phyloP scores from a whole-genome alignment of 2,329 filamentous ascomycete genomes.

The Camillea tinctor region DNA sequence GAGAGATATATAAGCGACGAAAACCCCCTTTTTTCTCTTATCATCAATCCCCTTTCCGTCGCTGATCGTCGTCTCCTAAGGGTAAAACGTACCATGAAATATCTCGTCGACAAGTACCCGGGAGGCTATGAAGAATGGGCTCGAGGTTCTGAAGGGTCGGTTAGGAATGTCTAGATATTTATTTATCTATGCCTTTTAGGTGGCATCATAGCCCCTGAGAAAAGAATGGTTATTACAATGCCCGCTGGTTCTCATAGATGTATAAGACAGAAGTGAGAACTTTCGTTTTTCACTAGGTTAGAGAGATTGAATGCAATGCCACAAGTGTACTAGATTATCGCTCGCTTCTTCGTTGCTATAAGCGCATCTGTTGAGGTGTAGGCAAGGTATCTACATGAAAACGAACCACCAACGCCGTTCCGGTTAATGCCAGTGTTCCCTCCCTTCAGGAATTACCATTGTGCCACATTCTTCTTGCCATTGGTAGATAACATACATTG shows the following conservation, averaged over 20 bases:
- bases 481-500: not conserved
- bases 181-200: too few species aligned
- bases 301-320: not conserved
- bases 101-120: not conserved
- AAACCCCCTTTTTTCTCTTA: too few species aligned
- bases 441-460: not conserved
- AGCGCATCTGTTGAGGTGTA: not conserved
- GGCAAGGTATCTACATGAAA: conserved; percentile 1
- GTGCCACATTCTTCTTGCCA: not conserved
- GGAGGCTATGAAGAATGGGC: not conserved
- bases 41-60: too few species aligned
- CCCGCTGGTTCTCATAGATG: too few species aligned
- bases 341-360: not conserved
- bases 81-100: not conserved
- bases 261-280: too few species aligned
- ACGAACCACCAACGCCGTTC: conserved; percentile 1
- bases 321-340: not conserved
- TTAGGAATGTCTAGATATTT: too few species aligned
- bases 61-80: too few species aligned
- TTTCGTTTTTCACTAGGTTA: not conserved
- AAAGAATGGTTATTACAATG: too few species aligned
- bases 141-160: too few species aligned
- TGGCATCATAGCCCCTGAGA: too few species aligned
- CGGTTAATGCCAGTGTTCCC: not conserved
- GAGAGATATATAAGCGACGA: too few species aligned